These are phyloP conservation scores for Polygonum aviculare DNA, from an alignment of 148 eudicot species.

Conservation along the genomic window DNA sequence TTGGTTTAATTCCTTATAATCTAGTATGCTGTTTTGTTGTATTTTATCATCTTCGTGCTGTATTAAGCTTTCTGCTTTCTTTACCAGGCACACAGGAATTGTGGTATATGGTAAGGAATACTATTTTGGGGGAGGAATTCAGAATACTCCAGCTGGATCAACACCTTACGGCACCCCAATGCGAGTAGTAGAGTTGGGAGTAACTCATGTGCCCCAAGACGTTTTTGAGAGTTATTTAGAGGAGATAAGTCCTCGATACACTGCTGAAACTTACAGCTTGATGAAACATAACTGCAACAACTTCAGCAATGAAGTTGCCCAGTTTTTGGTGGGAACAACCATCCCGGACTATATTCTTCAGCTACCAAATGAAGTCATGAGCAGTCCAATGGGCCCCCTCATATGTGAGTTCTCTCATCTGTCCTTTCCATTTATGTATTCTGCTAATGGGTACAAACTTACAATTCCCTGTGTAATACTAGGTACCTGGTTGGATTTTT, in stretches of 20 bases:
- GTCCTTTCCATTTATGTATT: not conserved
- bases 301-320: conserved; percentile 93
- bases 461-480: not conserved
- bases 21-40: not conserved
- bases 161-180: conserved; percentile 84
- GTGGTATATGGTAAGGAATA: conserved; percentile 92
- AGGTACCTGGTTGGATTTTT: no score
- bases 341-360: conserved; percentile 85
- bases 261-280: conserved; percentile 86
- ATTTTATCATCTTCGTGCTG: not conserved
- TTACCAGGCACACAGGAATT: conserved; percentile 82
- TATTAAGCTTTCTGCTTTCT: not conserved
- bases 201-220: conserved; percentile 82
- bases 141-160: conserved; percentile 54
- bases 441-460: not conserved
- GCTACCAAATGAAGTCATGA: conserved; percentile 89
- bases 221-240: conserved; percentile 79
- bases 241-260: conserved; percentile 87
- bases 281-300: conserved; percentile 91
- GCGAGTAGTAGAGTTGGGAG: conserved; percentile 74
- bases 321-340: conserved; percentile 67
- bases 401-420: conserved; percentile 54
- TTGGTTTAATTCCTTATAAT: not conserved
- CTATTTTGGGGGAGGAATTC: conserved; percentile 92
- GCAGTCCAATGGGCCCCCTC: conserved; percentile 83